A percentile compares a stretch with the other conserved stretches of the same genome.
Evolutionary conservation across 1,284 basidiomycete genomes (phyloP).

Genomic region (Fomitopsis palustris): DNA sequence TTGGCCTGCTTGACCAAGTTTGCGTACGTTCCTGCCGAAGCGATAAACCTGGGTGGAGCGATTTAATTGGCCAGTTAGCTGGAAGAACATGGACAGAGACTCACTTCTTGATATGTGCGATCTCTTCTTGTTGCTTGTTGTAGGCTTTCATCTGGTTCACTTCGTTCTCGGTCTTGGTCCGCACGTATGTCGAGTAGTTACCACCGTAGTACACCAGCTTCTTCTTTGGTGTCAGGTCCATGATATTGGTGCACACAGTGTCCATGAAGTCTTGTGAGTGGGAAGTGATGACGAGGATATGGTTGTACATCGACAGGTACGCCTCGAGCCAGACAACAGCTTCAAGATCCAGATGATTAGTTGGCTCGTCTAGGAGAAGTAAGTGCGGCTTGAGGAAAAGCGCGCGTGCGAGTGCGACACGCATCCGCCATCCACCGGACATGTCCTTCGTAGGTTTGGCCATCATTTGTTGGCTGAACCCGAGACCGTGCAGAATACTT

Average conservation of each 20-base stretch:
- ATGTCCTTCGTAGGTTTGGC: slow-evolving; percentile 96
- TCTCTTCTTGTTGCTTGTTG: slow-evolving; percentile 97
- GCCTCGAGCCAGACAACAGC: slow-evolving; percentile 99
- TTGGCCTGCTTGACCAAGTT: slow-evolving; percentile 99
- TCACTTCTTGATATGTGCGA: slow-evolving; percentile 94
- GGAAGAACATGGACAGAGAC: slow-evolving; percentile 19
- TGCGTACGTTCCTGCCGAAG: slow-evolving; percentile 97
- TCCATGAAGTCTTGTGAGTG: slow-evolving; percentile 99
- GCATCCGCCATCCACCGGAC: slow-evolving; percentile 99
- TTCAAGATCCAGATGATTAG: slow-evolving; percentile 91
- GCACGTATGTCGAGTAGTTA: slow-evolving; percentile 96
- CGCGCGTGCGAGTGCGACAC: slow-evolving; percentile 94
- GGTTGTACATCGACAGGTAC: slow-evolving; percentile 96
- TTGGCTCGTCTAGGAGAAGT: slow-evolving; percentile 85
- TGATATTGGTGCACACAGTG: slow-evolving; percentile 94
- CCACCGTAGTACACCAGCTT: slow-evolving; percentile 92
- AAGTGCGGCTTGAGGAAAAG: slow-evolving; percentile 97
- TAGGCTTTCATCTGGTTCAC: slow-evolving; percentile 99
- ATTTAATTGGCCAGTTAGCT: background rate
- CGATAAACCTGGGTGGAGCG: slow-evolving; percentile 77
- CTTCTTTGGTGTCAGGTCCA: slow-evolving; percentile 91
- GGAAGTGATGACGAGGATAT: slow-evolving; percentile 94
- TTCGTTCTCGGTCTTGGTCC: slow-evolving; percentile 96
- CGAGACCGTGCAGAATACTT: slow-evolving; percentile 95
- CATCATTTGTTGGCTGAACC: slow-evolving; percentile 93